A percentile compares a stretch with the other conserved stretches of the same genome.
phyloP scores from a whole-genome alignment of 2,329 filamentous ascomycete species.

The Intubia oerlemansii region DNA sequence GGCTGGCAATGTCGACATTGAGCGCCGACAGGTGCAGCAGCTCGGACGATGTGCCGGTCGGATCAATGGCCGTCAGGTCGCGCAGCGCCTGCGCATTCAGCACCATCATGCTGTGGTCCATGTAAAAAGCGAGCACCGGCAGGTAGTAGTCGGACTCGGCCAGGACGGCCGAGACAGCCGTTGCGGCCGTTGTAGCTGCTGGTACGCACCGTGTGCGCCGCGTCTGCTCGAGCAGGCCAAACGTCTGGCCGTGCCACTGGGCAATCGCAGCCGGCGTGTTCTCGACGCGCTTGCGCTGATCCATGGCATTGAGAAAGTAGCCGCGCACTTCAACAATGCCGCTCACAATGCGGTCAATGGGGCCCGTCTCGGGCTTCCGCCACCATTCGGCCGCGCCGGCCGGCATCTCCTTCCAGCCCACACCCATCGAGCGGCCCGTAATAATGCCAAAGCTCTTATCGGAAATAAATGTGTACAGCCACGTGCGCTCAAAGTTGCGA shows the following conservation, averaged over 20 bases:
- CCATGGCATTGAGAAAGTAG: slow-evolving; percentile 6
- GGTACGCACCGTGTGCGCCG: slow-evolving; percentile 6
- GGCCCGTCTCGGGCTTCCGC: slow-evolving; percentile 7
- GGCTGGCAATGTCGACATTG: slow-evolving; percentile 7
- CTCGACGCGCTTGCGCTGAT: slow-evolving; percentile 6
- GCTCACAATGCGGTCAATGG: slow-evolving; percentile 9
- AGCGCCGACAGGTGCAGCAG: slow-evolving; percentile 6
- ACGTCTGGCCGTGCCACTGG: slow-evolving; percentile 8
- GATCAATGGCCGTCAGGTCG: slow-evolving; percentile 8
- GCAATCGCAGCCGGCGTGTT: slow-evolving; percentile 7
- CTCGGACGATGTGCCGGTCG: slow-evolving; percentile 6
- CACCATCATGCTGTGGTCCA: slow-evolving; percentile 11
- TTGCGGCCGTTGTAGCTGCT: too few species aligned
- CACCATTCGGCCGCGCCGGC: slow-evolving; percentile 6
- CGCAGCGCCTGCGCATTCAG: slow-evolving; percentile 10
- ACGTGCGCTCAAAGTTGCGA: slow-evolving; percentile 8
- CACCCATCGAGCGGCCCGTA: slow-evolving; percentile 7
- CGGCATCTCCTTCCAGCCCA: slow-evolving; percentile 7
- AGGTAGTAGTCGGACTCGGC: slow-evolving; percentile 2
- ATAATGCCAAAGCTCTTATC: slow-evolving; percentile 9
- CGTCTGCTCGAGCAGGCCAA: slow-evolving; percentile 6
- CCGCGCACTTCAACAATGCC: slow-evolving; percentile 9
- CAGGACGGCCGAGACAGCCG: neutral
- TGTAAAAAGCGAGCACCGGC: slow-evolving; percentile 9
- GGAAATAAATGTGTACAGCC: slow-evolving; percentile 8